Evolutionary conservation across 2,329 filamentous ascomycete genomes (phyloP), one percentile per base, ranked within the genome.

Genomic region (Talaromyces amestolkiae): DNA sequence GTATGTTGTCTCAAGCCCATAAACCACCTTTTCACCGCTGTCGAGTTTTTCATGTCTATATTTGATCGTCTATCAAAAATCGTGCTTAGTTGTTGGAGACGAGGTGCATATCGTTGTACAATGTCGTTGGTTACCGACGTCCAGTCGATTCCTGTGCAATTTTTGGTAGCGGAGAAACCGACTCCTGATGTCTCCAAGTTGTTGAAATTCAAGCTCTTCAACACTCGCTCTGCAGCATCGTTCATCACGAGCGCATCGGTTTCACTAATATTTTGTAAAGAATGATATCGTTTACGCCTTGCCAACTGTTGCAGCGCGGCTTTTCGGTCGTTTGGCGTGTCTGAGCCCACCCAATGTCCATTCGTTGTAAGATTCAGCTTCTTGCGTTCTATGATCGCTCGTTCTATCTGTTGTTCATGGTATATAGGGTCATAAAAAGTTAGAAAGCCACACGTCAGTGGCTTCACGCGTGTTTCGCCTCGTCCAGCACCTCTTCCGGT

Each of bases 381-480:
- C 9, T 33, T n/a, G 1, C 39, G 58, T 10, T 60, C 58, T 3
- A 4, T 15, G 7, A 11, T 6, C 8, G 19, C 39, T 3, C 58
- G 15, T 6, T 27, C 58, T 3, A 13, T 6, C 8, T 60, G 39
- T 31, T 60, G 58, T n/a, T 60, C 15, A 1, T 35, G 19, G 22
- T 19, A 60, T 8, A 60, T 19, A 15, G 39, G 58, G 39, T 60
- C 39, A 17, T 60, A 60, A 27, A 60, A 60, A 0, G 58, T 60
- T 24, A 82, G 69, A 47, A 84, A 72, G 0, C 79, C 79, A 68
- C 81, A 83, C 24, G 71, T 72, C n/a, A 78, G 71, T 2, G 79
- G 69, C 63, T 73, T 76, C 0, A 81, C 76, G 19, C 81, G 72
- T 17, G 73, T 70, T 69, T 84, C 83, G 13, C 82, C 82, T 3